Evolutionary conservation across 1,284 basidiomycete species (phyloP), one percentile per base, ranked within the genome.

Genomic region (Ceratobasidium sp.): DNA sequence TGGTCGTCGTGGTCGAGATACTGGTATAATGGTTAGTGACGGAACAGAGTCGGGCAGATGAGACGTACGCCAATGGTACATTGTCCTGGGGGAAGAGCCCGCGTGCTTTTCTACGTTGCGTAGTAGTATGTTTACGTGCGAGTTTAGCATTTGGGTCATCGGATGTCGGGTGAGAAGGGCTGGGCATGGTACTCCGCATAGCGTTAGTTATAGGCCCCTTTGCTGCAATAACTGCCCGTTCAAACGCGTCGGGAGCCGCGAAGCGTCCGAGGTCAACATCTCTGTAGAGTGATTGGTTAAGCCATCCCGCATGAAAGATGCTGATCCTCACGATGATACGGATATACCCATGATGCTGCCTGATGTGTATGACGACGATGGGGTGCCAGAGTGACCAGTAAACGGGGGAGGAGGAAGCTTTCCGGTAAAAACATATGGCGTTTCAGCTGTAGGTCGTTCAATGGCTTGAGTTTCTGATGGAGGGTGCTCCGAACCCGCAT

Each of bases 41-140:
- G 29, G n/a, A 19, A 9, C n/a, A 11, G 6, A 52, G 1, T 13
- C 2, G 13, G 16, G 29, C 41, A n/a, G 21, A 44, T 19, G n/a
- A 50, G 8, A 66, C 60, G 5, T 54, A 66, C 60, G 50, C 60
- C 6, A 66, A 50, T 21, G 60, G 60, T 1, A 66, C 60, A 46
- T 66, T 52, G 52, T 66, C 60, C 23, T 66, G 49, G 11, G 60
- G 60, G 25, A 66, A 66, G 23, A 66, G n/a, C 1, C 60, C 60
- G 8, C 60, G 60, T 29, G 60, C 39, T 29, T 66, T 66, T 16
- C 60, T 49, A 16, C 60, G 60, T 41, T 53, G 60, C n/a, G 33
- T 44, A n/a, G 50, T 14, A 54, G 30, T 13, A 53, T 53, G 50
- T 19, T 66, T 66, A 39, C 60, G 60, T 9, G 60, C 19, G 2